Evolutionary conservation across 257 asterid species (phyloP).

Genomic region (Solanum medicagineum): DNA sequence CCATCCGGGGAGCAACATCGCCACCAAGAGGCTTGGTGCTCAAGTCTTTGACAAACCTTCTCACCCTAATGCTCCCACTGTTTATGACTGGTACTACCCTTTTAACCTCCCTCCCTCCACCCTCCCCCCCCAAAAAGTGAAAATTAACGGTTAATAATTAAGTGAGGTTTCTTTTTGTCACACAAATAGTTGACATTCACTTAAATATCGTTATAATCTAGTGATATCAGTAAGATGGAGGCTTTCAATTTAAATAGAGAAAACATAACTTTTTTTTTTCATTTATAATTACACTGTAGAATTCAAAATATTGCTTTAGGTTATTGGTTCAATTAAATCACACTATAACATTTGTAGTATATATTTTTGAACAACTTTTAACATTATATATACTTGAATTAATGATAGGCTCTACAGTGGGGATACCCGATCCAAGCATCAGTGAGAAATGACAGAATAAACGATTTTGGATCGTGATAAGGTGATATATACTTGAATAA

Average conservation of each 20-base stretch:
- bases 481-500: neutral
- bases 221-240: neutral
- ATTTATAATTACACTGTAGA: too few relatives aligned
- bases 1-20: conserved; percentile 85
- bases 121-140: too few relatives aligned
- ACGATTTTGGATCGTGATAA: neutral
- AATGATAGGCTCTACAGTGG: conserved; percentile 81
- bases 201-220: too few relatives aligned
- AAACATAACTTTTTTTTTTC: too few relatives aligned
- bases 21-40: conserved; percentile 62
- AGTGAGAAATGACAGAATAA: conserved; percentile 22
- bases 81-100: conserved; percentile 75
- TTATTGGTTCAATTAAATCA: too few relatives aligned
- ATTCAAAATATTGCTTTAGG: too few relatives aligned
- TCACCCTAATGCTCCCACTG: conserved; percentile 75
- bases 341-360: too few relatives aligned
- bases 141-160: too few relatives aligned
- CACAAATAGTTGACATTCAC: neutral
- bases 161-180: neutral
- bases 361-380: too few relatives aligned
- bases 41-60: conserved; percentile 68
- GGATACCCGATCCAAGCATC: conserved; percentile 68
- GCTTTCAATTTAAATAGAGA: too few relatives aligned
- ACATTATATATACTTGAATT: neutral
- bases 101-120: too few relatives aligned